These are phyloP conservation scores for Yarrowia phangngaensis DNA, from an alignment of 805 yeast genomes.

Conservation along the genomic window DNA sequence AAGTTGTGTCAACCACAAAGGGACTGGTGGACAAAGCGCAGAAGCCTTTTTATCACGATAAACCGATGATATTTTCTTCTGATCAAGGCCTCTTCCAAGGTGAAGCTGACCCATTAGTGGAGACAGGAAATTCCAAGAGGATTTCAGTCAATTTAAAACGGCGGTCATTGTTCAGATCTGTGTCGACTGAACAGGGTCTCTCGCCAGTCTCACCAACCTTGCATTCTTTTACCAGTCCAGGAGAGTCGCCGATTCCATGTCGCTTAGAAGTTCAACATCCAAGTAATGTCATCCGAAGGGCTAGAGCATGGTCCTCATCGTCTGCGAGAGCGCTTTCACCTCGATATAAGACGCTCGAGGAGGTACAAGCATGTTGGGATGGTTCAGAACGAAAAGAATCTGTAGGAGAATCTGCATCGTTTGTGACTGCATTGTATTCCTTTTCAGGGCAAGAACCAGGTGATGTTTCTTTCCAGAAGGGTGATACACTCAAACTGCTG, in stretches of 20 bases:
- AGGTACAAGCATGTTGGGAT: conserved; percentile 17
- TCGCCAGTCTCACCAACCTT: conserved; percentile 3
- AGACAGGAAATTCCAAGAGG: conserved; percentile 15
- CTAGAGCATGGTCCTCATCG: conserved; percentile 34
- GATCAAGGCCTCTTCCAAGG: conserved; percentile 34
- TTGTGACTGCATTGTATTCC: conserved; percentile 37
- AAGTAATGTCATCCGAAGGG: conserved; percentile 28
- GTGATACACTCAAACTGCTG: conserved; percentile 40
- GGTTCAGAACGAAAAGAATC: conserved; percentile 14
- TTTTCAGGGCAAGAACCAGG: conserved; percentile 41
- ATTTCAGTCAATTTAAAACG: no score
- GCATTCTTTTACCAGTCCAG: conserved; percentile 7
- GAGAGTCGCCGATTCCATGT: conserved; percentile 6
- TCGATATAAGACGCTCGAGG: conserved; percentile 8
- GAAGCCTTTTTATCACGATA: conserved; percentile 23
- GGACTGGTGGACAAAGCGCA: conserved; percentile 15
- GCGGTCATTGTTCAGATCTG: no score
- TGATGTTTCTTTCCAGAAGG: conserved; percentile 41
- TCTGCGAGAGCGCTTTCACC: conserved; percentile 34
- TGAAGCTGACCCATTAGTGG: conserved; percentile 33
- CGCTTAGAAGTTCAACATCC: conserved; percentile 28
- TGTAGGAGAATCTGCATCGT: not conserved
- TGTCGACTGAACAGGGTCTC: conserved; percentile 6
- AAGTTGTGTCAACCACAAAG: conserved; percentile 29
- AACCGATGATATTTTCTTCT: conserved; percentile 32